Base-by-base conservation (phyloP, 805 yeast species). In the Maudiozyma bulderi region DNA sequence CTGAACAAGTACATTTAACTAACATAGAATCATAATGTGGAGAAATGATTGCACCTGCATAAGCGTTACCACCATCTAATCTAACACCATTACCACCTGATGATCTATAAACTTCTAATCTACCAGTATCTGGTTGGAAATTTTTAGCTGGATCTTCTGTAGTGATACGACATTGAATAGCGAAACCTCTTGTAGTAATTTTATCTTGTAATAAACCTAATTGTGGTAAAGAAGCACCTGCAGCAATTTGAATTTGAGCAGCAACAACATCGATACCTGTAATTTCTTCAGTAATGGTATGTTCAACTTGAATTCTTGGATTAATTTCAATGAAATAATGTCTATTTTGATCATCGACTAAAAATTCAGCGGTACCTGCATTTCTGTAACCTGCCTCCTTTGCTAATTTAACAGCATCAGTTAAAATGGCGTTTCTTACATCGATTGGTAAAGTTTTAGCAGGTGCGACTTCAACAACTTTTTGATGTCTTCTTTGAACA, bases 81-180 rank as follows among this genome's bases (percentile, higher is more conserved):
- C 99, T 83, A 44, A 93, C 97, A 69, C 99, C 99, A 65, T 93
- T 93, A 76, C 99, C 99, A 72, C 99, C 99, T 26, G 98, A 87
- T 43, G 97, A 89, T 69, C 98, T 82, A 75, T 91, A 91, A 43
- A 91, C 99, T 70, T 91, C 99, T 60, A 91, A 85, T 71, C 90
- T 89, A 66, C 99, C 99, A 3, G 98, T 93, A 67, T 91, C 99
- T 13, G 99, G 99, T 72, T 87, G 97, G 82, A 91, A 91, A 66
- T 85, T 87, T 73, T 90, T 90, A 47, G 95, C 66, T 10, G 99
- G 98, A 67, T 91, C 99, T 71, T 93, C 99, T 46, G 99, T 91
- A 51, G 98, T 91, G 73, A 93, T 93, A 76, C 99, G 89, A 75
- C 99, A 91, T 75, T 93, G 99, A 59, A 93, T 93, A 38, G 99